Base-by-base conservation (phyloP, 371 early-diverging fungal species). In the Apophysomyces variabilis region DNA sequence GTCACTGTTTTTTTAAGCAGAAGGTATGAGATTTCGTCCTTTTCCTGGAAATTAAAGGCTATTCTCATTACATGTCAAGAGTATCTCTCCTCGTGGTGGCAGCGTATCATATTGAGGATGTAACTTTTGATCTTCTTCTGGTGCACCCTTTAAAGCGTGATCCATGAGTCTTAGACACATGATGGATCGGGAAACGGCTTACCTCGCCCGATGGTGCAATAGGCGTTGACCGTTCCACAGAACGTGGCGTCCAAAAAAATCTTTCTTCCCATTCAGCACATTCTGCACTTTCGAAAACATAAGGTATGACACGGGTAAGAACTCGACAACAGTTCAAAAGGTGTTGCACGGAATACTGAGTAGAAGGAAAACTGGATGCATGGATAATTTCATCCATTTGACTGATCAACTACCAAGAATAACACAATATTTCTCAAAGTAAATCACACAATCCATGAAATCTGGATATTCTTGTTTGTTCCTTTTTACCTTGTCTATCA, bases 241-340 rank as follows among this genome's bases (percentile, higher is more conserved):
- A 72, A 59, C 75, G 73, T 13, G 84, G 73, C 1, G 82, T 76
- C 95, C 95, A 93, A 69, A 95, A 90, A 47, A 91, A 77, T 16
- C 71, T 72, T 4, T 87, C 87, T 65, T 93, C 95, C 74, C 89
- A 84, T 39, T 79, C 71, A 41, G 66, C 60, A 8, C 75, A 69
- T 37, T 85, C 87, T 1, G 83, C 74, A 13, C 75, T 72, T 77
- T 95, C 96, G 75, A 89, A 96, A 6, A 92, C 75, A 74, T 90
- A 93, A 9, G 95, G 95, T 39, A 96, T 74, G 18, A 95, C 47
- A 7, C 96, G 86, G 0, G 95, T 93, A 64, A 96, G 71, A 16
- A 95, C 76, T 21, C 96, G 89, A 21, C 90, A 78, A 66, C 93
- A 92, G 73, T 96, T 95, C 21, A 93, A 73, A n/a, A 92, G 77